Conservation (phyloP, 345 rosid species). For the Citrus glauca region DNA sequence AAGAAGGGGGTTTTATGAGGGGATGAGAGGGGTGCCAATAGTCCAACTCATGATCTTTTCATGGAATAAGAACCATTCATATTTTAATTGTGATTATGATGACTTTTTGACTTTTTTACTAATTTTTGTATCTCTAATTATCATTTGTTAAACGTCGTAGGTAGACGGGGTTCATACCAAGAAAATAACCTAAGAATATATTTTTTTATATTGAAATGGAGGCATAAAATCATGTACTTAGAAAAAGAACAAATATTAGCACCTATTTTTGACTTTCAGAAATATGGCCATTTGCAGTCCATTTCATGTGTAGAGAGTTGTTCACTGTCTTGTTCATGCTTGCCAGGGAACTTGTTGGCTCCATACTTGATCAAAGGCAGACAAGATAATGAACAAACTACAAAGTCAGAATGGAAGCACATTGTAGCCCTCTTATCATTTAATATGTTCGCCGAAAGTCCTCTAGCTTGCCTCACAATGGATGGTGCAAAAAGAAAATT, state of each 20-base stretch:
- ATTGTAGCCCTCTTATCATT: background rate
- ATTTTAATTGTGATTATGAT: no score
- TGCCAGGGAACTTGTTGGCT: background rate
- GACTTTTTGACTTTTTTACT: no score
- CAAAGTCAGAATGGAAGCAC: background rate
- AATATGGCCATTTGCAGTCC: background rate
- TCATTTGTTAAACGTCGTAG: no score
- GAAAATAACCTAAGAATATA: no score
- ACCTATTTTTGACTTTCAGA: background rate
- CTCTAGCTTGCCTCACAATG: background rate
- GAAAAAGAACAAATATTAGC: background rate
- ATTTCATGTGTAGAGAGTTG: background rate
- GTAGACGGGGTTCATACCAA: no score
- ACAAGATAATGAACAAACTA: slow-evolving; percentile 3
- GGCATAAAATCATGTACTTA: no score
- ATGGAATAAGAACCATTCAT: no score
- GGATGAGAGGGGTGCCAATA: no score
- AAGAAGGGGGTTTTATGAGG: no score
- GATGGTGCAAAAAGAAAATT: background rate
- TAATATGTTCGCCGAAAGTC: background rate
- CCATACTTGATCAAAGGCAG: background rate
- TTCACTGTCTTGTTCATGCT: background rate
- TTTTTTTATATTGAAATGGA: no score
- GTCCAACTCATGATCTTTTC: no score
- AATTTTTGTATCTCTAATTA: no score